Percentiles rank a stretch among this genome's conserved stretches.
phyloP scores from a whole-genome alignment of 208 protist genomes.

The Willaertia magna region DNA sequence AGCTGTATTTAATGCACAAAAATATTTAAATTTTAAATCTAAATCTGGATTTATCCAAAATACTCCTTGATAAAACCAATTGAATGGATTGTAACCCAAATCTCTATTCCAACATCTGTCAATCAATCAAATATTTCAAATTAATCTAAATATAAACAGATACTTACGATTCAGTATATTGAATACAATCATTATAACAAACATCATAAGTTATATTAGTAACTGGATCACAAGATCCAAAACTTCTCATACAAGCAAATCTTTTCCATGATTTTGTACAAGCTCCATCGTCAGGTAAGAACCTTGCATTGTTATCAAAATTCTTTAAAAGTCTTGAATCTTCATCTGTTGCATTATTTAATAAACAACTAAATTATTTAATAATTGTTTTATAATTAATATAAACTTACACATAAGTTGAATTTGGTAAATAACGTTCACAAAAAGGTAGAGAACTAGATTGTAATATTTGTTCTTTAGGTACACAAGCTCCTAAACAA shows the following conservation, averaged over 20 bases:
- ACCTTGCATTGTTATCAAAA: not conserved
- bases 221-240: not conserved
- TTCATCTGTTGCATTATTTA: not conserved
- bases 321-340: not conserved
- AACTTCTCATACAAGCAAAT: not conserved
- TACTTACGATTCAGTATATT: not conserved
- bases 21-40: not conserved
- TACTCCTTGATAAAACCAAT: not conserved
- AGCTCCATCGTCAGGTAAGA: not conserved
- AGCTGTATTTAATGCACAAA: not conserved
- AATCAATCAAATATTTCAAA: not conserved
- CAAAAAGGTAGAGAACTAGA: no score
- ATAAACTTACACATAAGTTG: no score
- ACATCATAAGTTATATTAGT: not conserved
- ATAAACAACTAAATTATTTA: not conserved
- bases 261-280: not conserved
- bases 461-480: no score
- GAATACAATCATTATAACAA: not conserved
- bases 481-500: no score
- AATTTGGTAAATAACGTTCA: no score
- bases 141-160: not conserved
- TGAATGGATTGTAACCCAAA: not conserved
- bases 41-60: not conserved
- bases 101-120: not conserved
- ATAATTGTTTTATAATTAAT: no score